phyloP scores from a whole-genome alignment of 1,284 basidiomycete genomes.

The Rhodotorula sp. region DNA sequence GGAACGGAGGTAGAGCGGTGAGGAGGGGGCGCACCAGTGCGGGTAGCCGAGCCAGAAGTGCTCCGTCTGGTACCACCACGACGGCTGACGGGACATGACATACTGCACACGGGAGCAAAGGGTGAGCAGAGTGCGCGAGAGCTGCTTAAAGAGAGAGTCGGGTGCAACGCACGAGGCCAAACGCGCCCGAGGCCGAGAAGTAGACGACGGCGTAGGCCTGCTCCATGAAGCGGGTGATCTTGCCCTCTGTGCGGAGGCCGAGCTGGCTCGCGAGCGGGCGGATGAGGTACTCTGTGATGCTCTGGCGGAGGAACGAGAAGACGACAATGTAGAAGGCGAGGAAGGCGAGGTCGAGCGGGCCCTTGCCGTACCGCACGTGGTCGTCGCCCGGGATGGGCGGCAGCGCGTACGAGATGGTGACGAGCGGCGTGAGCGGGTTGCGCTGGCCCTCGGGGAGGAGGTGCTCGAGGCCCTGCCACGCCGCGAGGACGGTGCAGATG shows the following conservation, averaged over 20 bases:
- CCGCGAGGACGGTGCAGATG: conserved; percentile 15
- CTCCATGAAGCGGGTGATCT: conserved; percentile 82
- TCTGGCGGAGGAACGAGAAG: conserved; percentile 87
- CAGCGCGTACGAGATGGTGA: conserved; percentile 71
- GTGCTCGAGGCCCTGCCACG: conserved; percentile 29
- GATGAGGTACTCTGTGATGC: conserved; percentile 68
- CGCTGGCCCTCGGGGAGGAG: not conserved
- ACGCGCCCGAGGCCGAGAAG: conserved; percentile 67
- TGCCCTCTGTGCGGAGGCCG: conserved; percentile 67
- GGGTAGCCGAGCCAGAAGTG: conserved; percentile 86
- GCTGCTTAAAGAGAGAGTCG: not conserved
- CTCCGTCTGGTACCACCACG: conserved; percentile 84
- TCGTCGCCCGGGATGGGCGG: conserved; percentile 52
- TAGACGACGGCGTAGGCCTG: conserved; percentile 86
- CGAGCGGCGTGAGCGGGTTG: conserved; percentile 77
- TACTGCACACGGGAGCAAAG: conserved; percentile 55
- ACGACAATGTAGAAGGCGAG: conserved; percentile 84
- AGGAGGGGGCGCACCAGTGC: conserved; percentile 58
- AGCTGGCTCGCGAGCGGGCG: conserved; percentile 69
- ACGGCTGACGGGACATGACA: conserved; percentile 83
- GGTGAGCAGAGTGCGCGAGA: not conserved
- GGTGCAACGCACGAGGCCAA: conserved; percentile 67
- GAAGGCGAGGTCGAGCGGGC: conserved; percentile 72
- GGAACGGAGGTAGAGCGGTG: too few species aligned
- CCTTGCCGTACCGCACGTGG: conserved; percentile 70